phyloP scores from a whole-genome alignment of 2,329 filamentous ascomycete genomes.

The Rutstroemia sydowiana region DNA sequence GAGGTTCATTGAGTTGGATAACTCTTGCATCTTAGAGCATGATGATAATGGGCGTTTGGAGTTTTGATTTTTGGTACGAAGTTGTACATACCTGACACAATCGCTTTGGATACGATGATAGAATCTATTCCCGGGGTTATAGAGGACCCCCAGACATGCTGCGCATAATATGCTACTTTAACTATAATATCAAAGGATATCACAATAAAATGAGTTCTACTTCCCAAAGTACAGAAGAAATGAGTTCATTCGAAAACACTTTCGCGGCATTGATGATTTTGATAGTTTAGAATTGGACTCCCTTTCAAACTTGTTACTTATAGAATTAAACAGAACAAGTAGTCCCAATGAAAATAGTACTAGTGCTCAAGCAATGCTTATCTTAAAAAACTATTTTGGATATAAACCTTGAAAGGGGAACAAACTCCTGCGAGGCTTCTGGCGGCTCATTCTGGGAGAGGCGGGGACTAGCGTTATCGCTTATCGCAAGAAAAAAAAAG shows the following conservation, averaged over 20 bases:
- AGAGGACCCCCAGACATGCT: conserved; percentile 1
- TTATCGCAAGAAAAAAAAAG: conserved; percentile 10
- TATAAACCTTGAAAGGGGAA: no score
- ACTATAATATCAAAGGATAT: conserved; percentile 15
- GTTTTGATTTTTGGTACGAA: conserved; percentile 2
- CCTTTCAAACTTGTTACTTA: no score
- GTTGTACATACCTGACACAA: conserved; percentile 8
- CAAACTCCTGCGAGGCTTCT: no score
- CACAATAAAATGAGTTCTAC: neutral
- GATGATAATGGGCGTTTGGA: conserved; percentile 4
- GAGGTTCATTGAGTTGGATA: conserved; percentile 27
- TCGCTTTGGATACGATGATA: conserved; percentile 9
- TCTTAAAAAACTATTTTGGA: no score
- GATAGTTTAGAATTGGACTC: no score
- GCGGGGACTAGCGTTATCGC: conserved; percentile 8
- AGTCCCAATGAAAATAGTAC: no score
- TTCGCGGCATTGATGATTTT: neutral
- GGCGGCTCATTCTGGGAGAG: no score
- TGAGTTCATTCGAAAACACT: neutral
- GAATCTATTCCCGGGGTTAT: conserved; percentile 3
- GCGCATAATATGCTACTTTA: conserved; percentile 8
- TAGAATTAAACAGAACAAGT: no score
- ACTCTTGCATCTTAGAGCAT: neutral
- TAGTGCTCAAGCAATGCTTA: no score
- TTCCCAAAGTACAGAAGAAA: neutral